Base-by-base conservation (phyloP, 805 yeast species). In the Wickerhamiella australiensis region DNA sequence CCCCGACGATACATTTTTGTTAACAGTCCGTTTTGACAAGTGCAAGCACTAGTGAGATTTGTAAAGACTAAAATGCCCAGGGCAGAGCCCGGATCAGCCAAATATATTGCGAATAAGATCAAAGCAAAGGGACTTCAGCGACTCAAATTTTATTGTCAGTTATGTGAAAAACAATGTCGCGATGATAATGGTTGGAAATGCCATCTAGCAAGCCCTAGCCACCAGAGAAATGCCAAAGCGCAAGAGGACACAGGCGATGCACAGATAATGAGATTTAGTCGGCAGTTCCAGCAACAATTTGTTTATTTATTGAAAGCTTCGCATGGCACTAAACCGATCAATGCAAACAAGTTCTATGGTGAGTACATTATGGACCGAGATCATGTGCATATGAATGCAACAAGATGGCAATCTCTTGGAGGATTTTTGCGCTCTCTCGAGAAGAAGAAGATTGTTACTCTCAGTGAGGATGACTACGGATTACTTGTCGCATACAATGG, bases 111-210 rank as follows among this genome's bases (percentile, higher is more conserved):
- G 26, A 85, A 84, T 59, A 79, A 81, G 63, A 74, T 85, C 73
- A 85, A 84, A 66, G 78, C 85, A 22, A 71, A 76, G 44, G 97
- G 97, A 1, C 77, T 88, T 22, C 96, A 88, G 65, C 80, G 84
- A 60, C 75, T 92, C 47, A 73, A 78, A 53, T 90, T 78, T 73
- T 94, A 87, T 65, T 92, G 99, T 64, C 97, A 70, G 63, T 73
- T 85, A 2, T 92, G 99, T 60, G 77, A 74, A 61, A 86, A 90
- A 60, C 99, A 92, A 66, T 88, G 97, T 63, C 69, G 96, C 50
- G 99, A 94, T 63, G 94, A 84, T 54, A 90, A 92, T 66, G 99
- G 98, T 22, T 92, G 84, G 69, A 82, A 83, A 59, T 82, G 90
- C 59, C 99, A 92, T 63, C 73, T 81, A n/a, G 72, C 73, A 54